These are phyloP conservation scores for Leccinum pachyderme DNA, from an alignment of 1,284 basidiomycete genomes.

Conservation along the genomic window DNA sequence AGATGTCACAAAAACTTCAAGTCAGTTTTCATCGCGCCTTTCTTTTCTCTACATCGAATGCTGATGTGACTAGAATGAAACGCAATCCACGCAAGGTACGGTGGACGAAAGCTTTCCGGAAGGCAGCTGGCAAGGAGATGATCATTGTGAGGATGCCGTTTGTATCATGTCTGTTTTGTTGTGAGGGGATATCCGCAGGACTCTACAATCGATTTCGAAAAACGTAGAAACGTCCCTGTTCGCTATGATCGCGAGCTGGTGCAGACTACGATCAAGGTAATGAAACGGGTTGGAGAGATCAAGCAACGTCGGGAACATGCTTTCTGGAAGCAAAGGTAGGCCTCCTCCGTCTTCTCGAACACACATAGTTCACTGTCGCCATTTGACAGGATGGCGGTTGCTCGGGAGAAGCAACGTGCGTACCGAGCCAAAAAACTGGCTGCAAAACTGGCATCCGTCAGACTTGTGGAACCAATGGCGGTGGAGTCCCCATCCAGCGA, in stretches of 20 bases:
- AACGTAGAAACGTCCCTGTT: slow-evolving; percentile 96
- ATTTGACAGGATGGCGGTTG: slow-evolving; percentile 70
- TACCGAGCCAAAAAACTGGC: slow-evolving; percentile 65
- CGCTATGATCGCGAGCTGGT: slow-evolving; percentile 96
- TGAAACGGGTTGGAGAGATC: slow-evolving; percentile 95
- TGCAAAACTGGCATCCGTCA: slow-evolving; percentile 59
- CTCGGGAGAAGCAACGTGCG: slow-evolving; percentile 67
- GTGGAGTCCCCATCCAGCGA: slow-evolving; percentile 44
- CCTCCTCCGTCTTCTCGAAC: slow-evolving; percentile 8
- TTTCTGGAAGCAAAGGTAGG: slow-evolving; percentile 95
- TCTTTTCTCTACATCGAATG: background rate
- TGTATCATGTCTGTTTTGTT: background rate
- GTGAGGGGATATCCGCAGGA: slow-evolving; percentile 56
- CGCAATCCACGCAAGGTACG: slow-evolving; percentile 98
- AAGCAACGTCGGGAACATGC: slow-evolving; percentile 87
- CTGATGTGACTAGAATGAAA: slow-evolving; percentile 78
- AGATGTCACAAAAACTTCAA: slow-evolving; percentile 99
- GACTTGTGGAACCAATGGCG: slow-evolving; percentile 68
- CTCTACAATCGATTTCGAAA: slow-evolving; percentile 99
- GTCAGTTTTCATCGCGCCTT: slow-evolving; percentile 39
- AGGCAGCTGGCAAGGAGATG: slow-evolving; percentile 99
- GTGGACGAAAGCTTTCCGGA: slow-evolving; percentile 99
- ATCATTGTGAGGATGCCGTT: slow-evolving; percentile 71
- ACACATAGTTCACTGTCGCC: slow-evolving; percentile 1
- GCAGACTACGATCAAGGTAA: slow-evolving; percentile 93